Conservation (phyloP, 305 asterid species). For the Lippia alba region DNA sequence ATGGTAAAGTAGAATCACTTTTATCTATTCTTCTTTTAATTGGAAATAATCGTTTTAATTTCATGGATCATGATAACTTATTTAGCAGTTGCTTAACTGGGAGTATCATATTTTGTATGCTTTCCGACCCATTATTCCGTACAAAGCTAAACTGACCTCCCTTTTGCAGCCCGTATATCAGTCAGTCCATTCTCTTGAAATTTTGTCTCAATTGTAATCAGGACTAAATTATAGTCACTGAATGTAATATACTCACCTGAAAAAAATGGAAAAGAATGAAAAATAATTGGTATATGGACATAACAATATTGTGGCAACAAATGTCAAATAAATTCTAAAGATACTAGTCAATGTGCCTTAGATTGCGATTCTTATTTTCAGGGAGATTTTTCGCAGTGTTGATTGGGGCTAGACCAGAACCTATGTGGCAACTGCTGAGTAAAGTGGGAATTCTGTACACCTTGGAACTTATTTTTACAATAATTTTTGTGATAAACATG, state of each 20-base stretch:
- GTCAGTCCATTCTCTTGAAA: no score
- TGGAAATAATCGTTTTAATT: no score
- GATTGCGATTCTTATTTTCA: constrained; percentile 42
- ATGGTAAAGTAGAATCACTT: no score
- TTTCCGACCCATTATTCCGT: no score
- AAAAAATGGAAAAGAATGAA: background rate
- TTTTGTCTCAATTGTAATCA: background rate
- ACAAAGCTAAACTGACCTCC: no score
- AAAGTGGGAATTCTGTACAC: constrained; percentile 74
- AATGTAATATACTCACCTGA: background rate
- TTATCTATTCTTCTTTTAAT: no score
- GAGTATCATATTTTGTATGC: no score
- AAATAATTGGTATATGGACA: background rate
- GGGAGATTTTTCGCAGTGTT: constrained; percentile 91
- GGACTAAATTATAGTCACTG: background rate
- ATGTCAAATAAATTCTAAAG: no score
- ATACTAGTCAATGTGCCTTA: background rate
- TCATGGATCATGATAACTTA: no score
- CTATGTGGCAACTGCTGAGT: constrained; percentile 73
- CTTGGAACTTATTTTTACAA: constrained; percentile 80
- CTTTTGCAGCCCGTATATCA: no score
- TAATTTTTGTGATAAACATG: constrained; percentile 84
- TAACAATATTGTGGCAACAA: constrained; percentile 1
- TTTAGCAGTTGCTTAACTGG: no score
- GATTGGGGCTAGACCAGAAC: constrained; percentile 75